A percentile compares a stretch with the other conserved stretches of the same genome.
Evolutionary conservation across 192 early-diverging fungal genomes (phyloP).

Genomic region (Coemansia pectinata): DNA sequence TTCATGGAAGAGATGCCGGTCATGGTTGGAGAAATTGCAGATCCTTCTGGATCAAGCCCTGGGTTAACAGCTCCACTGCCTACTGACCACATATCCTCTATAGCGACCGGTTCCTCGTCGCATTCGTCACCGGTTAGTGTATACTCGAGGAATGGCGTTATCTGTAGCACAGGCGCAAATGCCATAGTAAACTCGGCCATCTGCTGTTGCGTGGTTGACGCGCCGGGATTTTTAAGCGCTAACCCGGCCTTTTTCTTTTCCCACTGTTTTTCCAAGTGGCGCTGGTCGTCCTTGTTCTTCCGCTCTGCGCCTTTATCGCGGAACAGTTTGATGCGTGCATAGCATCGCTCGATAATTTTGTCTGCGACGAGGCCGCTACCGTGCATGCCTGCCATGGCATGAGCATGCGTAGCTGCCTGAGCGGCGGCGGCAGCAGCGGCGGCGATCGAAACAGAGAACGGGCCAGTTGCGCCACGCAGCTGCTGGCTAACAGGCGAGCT

Average conservation of each 20-base stretch:
- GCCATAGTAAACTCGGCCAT: conserved; percentile 33
- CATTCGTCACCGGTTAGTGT: conserved; percentile 50
- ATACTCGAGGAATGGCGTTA: conserved; percentile 41
- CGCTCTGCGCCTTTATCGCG: conserved; percentile 79
- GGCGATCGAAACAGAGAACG: background rate
- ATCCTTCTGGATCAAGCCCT: conserved; percentile 22
- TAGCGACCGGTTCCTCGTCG: conserved; percentile 54
- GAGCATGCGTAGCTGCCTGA: background rate
- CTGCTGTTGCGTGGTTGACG: conserved; percentile 22
- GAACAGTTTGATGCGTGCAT: conserved; percentile 68
- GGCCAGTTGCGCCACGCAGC: background rate
- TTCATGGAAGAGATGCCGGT: conserved; percentile 36
- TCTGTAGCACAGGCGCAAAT: conserved; percentile 40
- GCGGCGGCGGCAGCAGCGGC: background rate
- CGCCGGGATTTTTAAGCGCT: conserved; percentile 14
- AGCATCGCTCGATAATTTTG: conserved; percentile 57
- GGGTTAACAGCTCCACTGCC: conserved; percentile 15
- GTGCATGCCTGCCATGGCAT: background rate
- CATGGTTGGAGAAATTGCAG: conserved; percentile 14
- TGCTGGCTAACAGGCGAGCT: conserved; percentile 4
- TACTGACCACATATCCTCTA: conserved; percentile 39
- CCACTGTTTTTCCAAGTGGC: conserved; percentile 68
- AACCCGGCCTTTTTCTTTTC: conserved; percentile 58
- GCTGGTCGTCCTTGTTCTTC: conserved; percentile 76
- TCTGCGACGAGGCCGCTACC: conserved; percentile 14